Evolutionary conservation across 441 rosid species (phyloP).

Genomic region (Arabidopsis lyrata): DNA sequence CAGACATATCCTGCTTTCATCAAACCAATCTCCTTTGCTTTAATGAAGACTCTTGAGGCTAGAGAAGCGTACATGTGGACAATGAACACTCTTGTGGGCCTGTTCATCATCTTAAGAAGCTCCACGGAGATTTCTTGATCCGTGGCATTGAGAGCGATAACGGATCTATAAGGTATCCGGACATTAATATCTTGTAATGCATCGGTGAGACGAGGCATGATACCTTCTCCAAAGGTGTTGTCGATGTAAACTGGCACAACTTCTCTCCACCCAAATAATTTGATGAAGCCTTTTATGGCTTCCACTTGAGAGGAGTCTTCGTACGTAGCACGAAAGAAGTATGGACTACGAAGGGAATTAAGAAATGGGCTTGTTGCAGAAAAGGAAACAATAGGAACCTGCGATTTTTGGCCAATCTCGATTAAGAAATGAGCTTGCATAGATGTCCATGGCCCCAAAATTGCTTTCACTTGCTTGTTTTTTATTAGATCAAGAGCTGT

Average conservation of each 20-base stretch:
- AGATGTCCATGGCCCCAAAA: constrained; percentile 62
- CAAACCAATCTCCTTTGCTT: constrained; percentile 63
- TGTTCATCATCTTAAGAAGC: too few relatives aligned
- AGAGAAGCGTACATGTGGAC: constrained; percentile 59
- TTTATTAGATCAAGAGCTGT: constrained; percentile 68
- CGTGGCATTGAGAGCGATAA: constrained; percentile 47
- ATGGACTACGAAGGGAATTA: constrained; percentile 49
- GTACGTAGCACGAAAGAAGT: constrained; percentile 56
- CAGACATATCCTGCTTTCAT: constrained; percentile 63
- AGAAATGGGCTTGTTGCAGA: constrained; percentile 69
- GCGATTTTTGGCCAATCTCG: constrained; percentile 53
- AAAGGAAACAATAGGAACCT: constrained; percentile 66
- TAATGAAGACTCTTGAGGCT: constrained; percentile 53
- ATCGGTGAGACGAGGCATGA: constrained; percentile 56
- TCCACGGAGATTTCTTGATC: constrained; percentile 55
- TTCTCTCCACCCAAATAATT: constrained; percentile 66
- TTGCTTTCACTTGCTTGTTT: constrained; percentile 62
- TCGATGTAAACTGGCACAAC: constrained; percentile 58
- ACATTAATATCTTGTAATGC: constrained; percentile 54
- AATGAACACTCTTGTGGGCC: constrained; percentile 67
- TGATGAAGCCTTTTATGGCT: constrained; percentile 56
- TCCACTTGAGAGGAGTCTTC: constrained; percentile 55
- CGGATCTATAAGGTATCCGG: constrained; percentile 52
- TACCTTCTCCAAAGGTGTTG: constrained; percentile 55
- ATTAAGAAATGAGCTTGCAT: constrained; percentile 60